Evolutionary conservation across 306 rosid genomes (phyloP), one percentile per base, ranked within the genome.

Genomic region (Senna tora): DNA sequence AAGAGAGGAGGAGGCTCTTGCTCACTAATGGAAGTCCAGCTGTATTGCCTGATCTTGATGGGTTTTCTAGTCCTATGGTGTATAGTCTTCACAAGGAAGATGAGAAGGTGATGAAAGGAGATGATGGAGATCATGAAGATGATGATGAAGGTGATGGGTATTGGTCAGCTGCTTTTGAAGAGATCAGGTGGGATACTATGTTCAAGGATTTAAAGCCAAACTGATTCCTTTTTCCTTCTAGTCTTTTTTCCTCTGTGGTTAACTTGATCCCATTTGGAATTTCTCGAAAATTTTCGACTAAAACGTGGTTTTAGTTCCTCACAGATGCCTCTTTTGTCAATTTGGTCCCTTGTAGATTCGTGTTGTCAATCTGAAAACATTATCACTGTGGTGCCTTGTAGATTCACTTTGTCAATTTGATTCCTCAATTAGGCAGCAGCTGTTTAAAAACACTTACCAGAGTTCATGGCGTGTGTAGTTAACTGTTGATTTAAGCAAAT

Each of bases 171-270:
- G 90, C 90, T 17, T 75, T 85, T 73, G 88, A 91, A 84, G 95
- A 91, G 25, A 79, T 94, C 85, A 91, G 91, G 92, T 94, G 98
- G 98, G 98, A 91, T 82, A 79, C 96, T n/a, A 73, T 94, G 98
- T 94, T 94, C 73, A 93, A 86, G 58, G 87, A 94, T 79, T 84
- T 94, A 69, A 91, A 86, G 75, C 98, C 98, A 76, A 93, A 94
- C 8, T 92, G 75, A 66, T 6, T 50, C 20, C 13, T 5, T 0
- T 61, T 7, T 34, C 19, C 15, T 5, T 5, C n/a, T n/a, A n/a
- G n/a, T n/a, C 10, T 2, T 6, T 11, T 13, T 36, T 46, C 55
- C 6, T 56, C 52, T 42, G 46, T n/a, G 60, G 72, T 52, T 49
- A 52, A 53, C 65, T 55, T 43, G 1, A 41, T 41, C 13, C 5